A percentile compares a stretch with the other conserved stretches of the same genome.
Conservation (phyloP, 306 rosid genomes). For the Dryas drummondii region DNA sequence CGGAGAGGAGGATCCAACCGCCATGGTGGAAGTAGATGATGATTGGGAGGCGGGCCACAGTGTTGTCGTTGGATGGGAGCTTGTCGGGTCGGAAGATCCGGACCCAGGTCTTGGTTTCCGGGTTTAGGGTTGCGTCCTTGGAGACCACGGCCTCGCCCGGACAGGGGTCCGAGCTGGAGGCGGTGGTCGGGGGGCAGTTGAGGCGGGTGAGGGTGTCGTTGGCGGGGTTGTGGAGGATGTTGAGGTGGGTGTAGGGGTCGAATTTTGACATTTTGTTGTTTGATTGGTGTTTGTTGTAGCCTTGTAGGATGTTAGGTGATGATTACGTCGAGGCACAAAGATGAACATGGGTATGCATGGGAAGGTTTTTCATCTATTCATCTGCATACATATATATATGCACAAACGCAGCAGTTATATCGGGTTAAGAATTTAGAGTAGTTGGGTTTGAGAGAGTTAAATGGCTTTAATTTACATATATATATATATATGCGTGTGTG, state of each 20-base stretch:
- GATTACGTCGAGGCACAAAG: too few species aligned
- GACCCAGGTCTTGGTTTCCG: slow-evolving; percentile 34
- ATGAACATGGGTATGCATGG: too few species aligned
- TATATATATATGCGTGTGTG: too few species aligned
- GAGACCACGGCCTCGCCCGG: slow-evolving; percentile 30
- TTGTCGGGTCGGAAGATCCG: slow-evolving; percentile 50
- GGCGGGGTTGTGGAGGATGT: slow-evolving; percentile 34
- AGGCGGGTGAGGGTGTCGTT: slow-evolving; percentile 49
- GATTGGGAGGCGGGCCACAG: slow-evolving; percentile 50
- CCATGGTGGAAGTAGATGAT: slow-evolving; percentile 55
- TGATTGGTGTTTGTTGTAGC: not conserved
- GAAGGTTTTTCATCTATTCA: too few species aligned
- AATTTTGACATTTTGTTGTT: slow-evolving; percentile 41
- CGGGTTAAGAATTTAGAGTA: too few species aligned
- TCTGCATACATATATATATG: too few species aligned
- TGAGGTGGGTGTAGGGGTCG: slow-evolving; percentile 45
- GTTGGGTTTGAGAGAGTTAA: too few species aligned
- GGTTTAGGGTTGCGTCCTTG: slow-evolving; percentile 45
- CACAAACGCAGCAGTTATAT: too few species aligned
- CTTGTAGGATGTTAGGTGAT: not conserved
- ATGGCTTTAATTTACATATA: too few species aligned
- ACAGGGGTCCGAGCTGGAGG: slow-evolving; percentile 28
- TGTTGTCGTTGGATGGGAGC: slow-evolving; percentile 60
- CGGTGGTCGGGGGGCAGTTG: not conserved
- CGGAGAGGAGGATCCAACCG: slow-evolving; percentile 39